Evolutionary conservation across 257 asterid species (phyloP).

Genomic region (Nicotiana benthamiana): DNA sequence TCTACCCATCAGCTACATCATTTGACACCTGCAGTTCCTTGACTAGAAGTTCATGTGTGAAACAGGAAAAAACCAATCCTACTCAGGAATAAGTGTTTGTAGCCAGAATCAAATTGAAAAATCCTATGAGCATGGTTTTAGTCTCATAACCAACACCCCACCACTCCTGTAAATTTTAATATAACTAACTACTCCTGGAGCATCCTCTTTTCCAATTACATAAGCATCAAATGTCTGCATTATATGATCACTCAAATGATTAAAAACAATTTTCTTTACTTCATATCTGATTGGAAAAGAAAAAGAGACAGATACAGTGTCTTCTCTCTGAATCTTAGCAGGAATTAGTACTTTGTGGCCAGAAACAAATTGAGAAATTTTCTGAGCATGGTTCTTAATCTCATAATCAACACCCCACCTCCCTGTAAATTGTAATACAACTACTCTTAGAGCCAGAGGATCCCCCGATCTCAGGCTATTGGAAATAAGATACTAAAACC

Average conservation of each 20-base stretch:
- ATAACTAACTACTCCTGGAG: slow-evolving; percentile 93
- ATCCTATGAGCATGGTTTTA: slow-evolving; percentile 93
- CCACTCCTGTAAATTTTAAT: slow-evolving; percentile 62
- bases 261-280: neutral
- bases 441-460: slow-evolving; percentile 39
- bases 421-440: no score
- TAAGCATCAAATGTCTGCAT: slow-evolving; percentile 79
- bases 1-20: neutral
- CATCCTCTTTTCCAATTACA: slow-evolving; percentile 82
- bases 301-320: slow-evolving; percentile 35
- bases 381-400: no score
- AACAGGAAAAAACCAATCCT: slow-evolving; percentile 16
- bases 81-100: slow-evolving; percentile 93
- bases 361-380: neutral
- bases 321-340: slow-evolving; percentile 54
- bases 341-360: neutral
- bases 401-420: no score
- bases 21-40: neutral
- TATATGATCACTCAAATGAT: slow-evolving; percentile 5
- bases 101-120: slow-evolving; percentile 71
- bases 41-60: neutral
- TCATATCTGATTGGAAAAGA: neutral
- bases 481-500: no score
- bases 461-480: no score
- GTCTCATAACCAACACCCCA: slow-evolving; percentile 97